Evolutionary conservation across 345 rosid genomes (phyloP).

Genomic region (Eucalyptus dawsonii): DNA sequence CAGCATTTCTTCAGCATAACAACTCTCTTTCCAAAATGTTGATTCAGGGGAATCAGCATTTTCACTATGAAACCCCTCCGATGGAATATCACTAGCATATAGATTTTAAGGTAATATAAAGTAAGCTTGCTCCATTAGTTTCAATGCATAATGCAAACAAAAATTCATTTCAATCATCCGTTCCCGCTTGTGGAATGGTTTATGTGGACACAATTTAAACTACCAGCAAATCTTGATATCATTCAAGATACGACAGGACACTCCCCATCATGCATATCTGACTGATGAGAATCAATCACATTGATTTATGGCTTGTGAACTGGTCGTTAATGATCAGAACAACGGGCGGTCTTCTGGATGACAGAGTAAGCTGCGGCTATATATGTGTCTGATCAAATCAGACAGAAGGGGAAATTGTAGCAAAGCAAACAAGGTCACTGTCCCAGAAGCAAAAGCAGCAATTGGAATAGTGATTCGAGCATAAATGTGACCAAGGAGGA

Average conservation of each 20-base stretch:
- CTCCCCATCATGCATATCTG: neutral
- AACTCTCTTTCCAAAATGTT: neutral
- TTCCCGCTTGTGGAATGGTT: neutral
- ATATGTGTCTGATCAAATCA: neutral
- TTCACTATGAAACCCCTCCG: neutral
- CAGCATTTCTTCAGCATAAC: too few relatives aligned
- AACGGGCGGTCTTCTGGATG: neutral
- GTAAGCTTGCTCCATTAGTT: neutral
- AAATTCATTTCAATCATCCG: neutral
- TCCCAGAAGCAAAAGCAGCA: neutral
- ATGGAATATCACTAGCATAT: too few relatives aligned
- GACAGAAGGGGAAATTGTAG: neutral
- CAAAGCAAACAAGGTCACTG: neutral
- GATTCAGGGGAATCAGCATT: neutral
- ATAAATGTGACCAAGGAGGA: neutral
- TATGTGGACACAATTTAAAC: neutral
- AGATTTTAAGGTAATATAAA: neutral
- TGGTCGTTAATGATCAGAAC: neutral
- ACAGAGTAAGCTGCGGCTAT: neutral
- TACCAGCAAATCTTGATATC: neutral
- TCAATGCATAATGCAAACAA: neutral
- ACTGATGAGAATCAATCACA: neutral
- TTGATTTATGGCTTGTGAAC: accelerated
- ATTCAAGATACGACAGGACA: neutral
- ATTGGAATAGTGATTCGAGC: neutral